Evolutionary conservation across 768 basidiomycete genomes (phyloP), one percentile per base, ranked within the genome.

Genomic region (Suillus americanus): DNA sequence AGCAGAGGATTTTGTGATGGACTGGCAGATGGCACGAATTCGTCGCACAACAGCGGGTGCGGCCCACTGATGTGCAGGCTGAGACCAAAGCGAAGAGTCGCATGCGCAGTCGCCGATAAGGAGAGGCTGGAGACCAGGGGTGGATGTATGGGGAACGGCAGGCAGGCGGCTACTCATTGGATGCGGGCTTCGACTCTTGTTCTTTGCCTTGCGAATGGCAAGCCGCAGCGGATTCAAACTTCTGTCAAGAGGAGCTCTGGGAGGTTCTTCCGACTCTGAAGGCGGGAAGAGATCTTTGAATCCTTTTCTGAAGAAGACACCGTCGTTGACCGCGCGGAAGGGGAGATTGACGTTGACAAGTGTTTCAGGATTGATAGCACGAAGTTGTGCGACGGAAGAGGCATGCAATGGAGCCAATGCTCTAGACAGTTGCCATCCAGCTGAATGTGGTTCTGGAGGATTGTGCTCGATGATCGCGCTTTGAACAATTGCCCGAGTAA

Each of bases 401-500:
- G 85, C 76, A 37, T 79, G 81, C 25, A 91, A 76, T 6, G 85
- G 72, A 16, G 83, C 83, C 80, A 91, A 83, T 38, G 87, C 77
- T 25, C 88, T 83, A 14, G 86, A 87, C 51, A 93, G 81, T 54
- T 89, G 86, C 81, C 85, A 89, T 25, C 89, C 89, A 5, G 87
- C 88, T 41, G 80, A 79, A 25, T 79, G 75, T 25, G 89, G 79
- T 68, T 86, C 83, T 0, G 89, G 89, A 7, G 90, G 74, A 65
- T 81, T 86, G 62, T 83, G 79, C 28, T 92, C 88, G 63, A 90
- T 74, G 40, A 89, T 78, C 6, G 88, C 83, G 61, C 88, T 90
- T 72, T 93, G 91, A n/a, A 90, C 76, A 68, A 93, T 89, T 12
- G 89, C 88, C 14, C 90, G 90, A 64, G 86, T 79, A 76, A 92